Evolutionary conservation across 2,329 filamentous ascomycete species (phyloP).

Genomic region (Pseudogymnoascus sp.): DNA sequence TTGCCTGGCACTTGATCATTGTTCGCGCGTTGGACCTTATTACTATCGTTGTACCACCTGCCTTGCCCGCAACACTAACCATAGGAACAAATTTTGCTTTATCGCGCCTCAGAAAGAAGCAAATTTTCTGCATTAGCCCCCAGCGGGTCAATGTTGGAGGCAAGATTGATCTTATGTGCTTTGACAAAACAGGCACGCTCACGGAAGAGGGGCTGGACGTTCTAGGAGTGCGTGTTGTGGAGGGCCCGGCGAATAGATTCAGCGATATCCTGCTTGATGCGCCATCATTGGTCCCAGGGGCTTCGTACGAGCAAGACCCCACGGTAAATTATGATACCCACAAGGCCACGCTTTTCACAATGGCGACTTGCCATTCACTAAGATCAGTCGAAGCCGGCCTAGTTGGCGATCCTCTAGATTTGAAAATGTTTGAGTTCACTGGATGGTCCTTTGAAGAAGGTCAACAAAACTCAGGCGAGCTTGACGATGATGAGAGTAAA

Average conservation of each 20-base stretch:
- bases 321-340: slow-evolving; percentile 52
- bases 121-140: slow-evolving; percentile 96
- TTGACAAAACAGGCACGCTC: slow-evolving; percentile 97
- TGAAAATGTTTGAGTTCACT: slow-evolving; percentile 99
- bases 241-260: slow-evolving; percentile 55
- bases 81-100: slow-evolving; percentile 96
- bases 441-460: slow-evolving; percentile 89
- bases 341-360: slow-evolving; percentile 75
- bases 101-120: slow-evolving; percentile 72
- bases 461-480: slow-evolving; percentile 55
- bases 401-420: slow-evolving; percentile 84
- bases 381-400: slow-evolving; percentile 80
- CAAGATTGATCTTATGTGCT: slow-evolving; percentile 92
- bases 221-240: slow-evolving; percentile 74
- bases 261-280: slow-evolving; percentile 67
- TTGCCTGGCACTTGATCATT: slow-evolving; percentile 86
- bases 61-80: slow-evolving; percentile 85
- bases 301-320: slow-evolving; percentile 48
- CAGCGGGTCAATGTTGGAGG: slow-evolving; percentile 95
- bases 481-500: slow-evolving; percentile 65
- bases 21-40: slow-evolving; percentile 90
- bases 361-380: slow-evolving; percentile 95
- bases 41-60: slow-evolving; percentile 94
- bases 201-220: slow-evolving; percentile 96
- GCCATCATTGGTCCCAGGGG: slow-evolving; percentile 46